Evolutionary conservation across 2,329 filamentous ascomycete species (phyloP).

Genomic region (Colletotrichum sojae): DNA sequence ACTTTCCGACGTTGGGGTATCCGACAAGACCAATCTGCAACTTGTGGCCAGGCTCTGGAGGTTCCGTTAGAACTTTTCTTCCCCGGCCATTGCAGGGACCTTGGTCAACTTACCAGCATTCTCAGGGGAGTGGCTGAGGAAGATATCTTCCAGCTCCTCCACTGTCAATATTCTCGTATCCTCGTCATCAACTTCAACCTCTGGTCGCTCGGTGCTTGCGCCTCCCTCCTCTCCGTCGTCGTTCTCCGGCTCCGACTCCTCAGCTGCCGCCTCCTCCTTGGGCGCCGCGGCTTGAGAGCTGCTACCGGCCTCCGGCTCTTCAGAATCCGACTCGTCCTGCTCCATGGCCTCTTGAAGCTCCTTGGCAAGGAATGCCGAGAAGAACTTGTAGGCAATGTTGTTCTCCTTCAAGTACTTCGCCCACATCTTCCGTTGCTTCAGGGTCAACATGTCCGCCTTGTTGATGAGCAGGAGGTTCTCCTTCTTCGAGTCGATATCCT

Average conservation of each 20-base stretch:
- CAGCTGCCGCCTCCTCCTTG: conserved; percentile 49
- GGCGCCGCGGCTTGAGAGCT: not conserved
- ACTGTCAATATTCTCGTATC: conserved; percentile 89
- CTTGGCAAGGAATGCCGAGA: conserved; percentile 93
- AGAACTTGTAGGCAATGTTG: conserved; percentile 93
- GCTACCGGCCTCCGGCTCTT: conserved; percentile 50
- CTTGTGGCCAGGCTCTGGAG: conserved; percentile 69
- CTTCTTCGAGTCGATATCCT: conserved; percentile 90
- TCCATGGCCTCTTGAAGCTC: conserved; percentile 82
- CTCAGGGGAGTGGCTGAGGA: conserved; percentile 78
- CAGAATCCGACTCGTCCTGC: conserved; percentile 60
- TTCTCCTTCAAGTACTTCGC: conserved; percentile 86
- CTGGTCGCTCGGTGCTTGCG: conserved; percentile 48
- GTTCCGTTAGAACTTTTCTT: conserved; percentile 30
- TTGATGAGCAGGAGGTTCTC: conserved; percentile 94
- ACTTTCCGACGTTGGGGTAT: conserved; percentile 99
- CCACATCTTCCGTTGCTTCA: conserved; percentile 86
- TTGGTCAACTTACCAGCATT: conserved; percentile 60
- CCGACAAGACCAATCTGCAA: conserved; percentile 94
- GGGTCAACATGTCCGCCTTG: conserved; percentile 99
- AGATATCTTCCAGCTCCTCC: conserved; percentile 91
- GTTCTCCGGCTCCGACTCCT: conserved; percentile 51
- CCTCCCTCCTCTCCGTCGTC: conserved; percentile 53
- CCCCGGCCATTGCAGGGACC: not conserved
- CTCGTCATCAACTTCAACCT: conserved; percentile 61